Base-by-base conservation (phyloP, 495 filamentous ascomycete species). In the Parathielavia appendiculata region DNA sequence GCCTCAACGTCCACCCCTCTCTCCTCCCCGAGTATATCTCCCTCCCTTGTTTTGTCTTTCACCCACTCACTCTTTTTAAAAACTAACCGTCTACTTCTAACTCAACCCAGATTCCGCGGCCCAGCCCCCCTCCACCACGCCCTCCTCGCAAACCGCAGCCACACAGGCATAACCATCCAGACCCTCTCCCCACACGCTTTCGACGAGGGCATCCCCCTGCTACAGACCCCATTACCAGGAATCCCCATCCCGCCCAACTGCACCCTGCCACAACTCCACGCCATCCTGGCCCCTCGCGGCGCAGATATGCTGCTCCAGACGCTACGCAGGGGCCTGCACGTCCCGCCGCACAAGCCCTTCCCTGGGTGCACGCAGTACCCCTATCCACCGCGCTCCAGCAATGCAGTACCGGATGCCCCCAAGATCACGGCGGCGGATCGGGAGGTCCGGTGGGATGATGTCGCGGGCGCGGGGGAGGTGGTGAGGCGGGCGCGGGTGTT, bases 1-100 rank as follows among this genome's bases (percentile, higher is more conserved):
- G 93, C 0, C 71, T 97, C 22, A 98, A 98, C 73, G 80, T 98
- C 5, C 93, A 98, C 68, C 93, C 93, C 1, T 97, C 92, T n/a
- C 68, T 96, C 8, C 83, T 98, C 13, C 93, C 93, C 9, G 85
- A 92, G 86, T 89, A 79, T 48, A 80, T 48, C 20, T 17, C 26
- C 14, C 30, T 19, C 52, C 23, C 36, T 16, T n/a, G n/a, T n/a
- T 22, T 41, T 55, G 43, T 58, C 53, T 19, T 19, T 56, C 47
- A 39, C 60, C 54, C 40, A 41, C n/a, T n/a, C n/a, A n/a, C n/a
- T 14, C 45, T 22, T 34, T 2, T 6, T 9, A 19, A 40, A 48
- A n/a, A 13, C 16, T 8, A 22, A 38, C 26, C 26, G 6, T 30
- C 26, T 30, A 30, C n/a, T n/a, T 30, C 26, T 30, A 30, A 14